A percentile compares a stretch with the other conserved stretches of the same genome.
Conservation (phyloP, 441 rosid species). For the Populus hybrid region DNA sequence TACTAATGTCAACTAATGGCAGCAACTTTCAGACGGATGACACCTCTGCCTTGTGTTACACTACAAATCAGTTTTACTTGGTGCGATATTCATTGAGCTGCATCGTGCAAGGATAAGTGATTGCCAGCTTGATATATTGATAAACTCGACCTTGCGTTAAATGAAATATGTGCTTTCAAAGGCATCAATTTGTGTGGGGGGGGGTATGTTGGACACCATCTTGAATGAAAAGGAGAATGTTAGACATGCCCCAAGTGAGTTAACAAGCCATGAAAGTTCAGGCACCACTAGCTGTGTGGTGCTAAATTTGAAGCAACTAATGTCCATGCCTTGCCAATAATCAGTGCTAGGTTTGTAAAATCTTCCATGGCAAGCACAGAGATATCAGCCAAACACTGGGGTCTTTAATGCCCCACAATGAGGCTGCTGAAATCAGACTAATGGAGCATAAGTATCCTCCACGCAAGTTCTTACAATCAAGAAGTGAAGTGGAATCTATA, state of each 20-base stretch:
- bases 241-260: neutral
- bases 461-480: neutral
- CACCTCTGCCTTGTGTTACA: neutral
- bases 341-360: neutral
- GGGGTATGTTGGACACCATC: neutral
- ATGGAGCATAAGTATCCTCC: too few species aligned
- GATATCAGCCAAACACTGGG: neutral
- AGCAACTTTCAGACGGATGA: neutral
- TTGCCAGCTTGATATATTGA: neutral
- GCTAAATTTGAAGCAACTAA: neutral
- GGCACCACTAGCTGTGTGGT: neutral
- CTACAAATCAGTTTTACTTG: neutral
- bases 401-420: neutral
- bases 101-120: neutral
- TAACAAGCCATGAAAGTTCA: neutral
- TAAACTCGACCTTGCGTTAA: neutral
- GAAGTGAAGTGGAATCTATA: neutral
- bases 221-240: neutral
- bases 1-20: neutral
- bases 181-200: neutral
- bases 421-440: neutral
- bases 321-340: neutral
- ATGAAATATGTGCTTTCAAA: neutral
- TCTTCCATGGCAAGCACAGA: too few species aligned
- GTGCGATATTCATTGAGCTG: neutral